Conservation (phyloP, 345 rosid genomes). For the Populus simonii region DNA sequence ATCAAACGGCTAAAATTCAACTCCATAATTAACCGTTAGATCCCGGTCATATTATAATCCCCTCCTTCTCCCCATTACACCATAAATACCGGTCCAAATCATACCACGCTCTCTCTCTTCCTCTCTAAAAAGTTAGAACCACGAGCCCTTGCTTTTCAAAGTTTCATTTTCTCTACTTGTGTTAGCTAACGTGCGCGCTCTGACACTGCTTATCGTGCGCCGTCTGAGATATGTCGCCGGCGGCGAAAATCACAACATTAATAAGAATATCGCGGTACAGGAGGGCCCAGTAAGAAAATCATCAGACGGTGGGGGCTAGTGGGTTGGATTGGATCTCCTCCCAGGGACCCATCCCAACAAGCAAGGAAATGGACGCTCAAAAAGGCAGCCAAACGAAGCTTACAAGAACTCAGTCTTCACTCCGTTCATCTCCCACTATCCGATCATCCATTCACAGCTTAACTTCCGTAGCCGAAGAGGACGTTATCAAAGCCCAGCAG, state of each 20-base stretch:
- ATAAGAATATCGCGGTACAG: conserved; percentile 56
- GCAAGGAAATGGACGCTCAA: conserved; percentile 52
- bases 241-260: conserved; percentile 24
- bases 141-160: neutral
- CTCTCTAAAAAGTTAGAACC: neutral
- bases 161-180: neutral
- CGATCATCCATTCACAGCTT: conserved; percentile 88
- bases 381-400: conserved; percentile 63
- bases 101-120: conserved; percentile 4
- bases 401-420: conserved; percentile 74
- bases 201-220: conserved; percentile 34
- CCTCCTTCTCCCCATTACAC: conserved; percentile 23
- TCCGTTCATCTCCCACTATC: conserved; percentile 75
- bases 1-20: conserved; percentile 44
- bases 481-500: conserved; percentile 32
- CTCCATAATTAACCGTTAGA: conserved; percentile 21
- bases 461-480: conserved; percentile 59
- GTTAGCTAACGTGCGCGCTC: conserved; percentile 31
- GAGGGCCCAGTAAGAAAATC: conserved; percentile 18
- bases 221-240: conserved; percentile 47
- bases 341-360: neutral
- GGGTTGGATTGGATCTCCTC: conserved; percentile 1
- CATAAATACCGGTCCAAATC: conserved; percentile 38
- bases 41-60: conserved; percentile 49
- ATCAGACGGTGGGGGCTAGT: conserved; percentile 16